A percentile compares a stretch with the other conserved stretches of the same genome.
phyloP scores from a whole-genome alignment of 495 filamentous ascomycete genomes.

The Penicillium canescens region DNA sequence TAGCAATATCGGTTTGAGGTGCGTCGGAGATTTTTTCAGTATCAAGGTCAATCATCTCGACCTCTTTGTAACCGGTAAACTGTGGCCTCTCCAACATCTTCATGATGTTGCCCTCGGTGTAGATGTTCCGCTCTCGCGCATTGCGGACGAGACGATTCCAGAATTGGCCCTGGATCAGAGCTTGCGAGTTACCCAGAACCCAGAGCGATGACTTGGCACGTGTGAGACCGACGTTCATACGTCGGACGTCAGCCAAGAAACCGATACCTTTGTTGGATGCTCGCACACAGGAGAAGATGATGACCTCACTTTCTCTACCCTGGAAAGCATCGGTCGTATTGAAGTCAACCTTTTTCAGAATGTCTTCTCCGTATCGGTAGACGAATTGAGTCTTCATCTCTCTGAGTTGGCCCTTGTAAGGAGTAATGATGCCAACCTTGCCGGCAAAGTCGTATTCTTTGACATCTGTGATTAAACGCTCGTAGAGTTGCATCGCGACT shows the following conservation, averaged over 20 bases:
- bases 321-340: conserved; percentile 99
- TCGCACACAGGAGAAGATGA: conserved; percentile 98
- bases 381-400: conserved; percentile 74
- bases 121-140: conserved; percentile 70
- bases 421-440: conserved; percentile 95
- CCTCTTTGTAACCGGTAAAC: conserved; percentile 44
- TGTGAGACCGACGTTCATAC: conserved; percentile 99
- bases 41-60: conserved; percentile 49
- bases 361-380: conserved; percentile 66
- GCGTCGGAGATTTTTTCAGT: not conserved
- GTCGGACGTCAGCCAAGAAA: conserved; percentile 95
- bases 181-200: conserved; percentile 88
- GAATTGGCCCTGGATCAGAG: conserved; percentile 82
- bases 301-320: conserved; percentile 93
- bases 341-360: conserved; percentile 83
- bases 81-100: conserved; percentile 51
- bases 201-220: conserved; percentile 94
- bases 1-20: too few species aligned
- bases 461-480: conserved; percentile 74
- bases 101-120: conserved; percentile 69
- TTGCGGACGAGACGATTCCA: conserved; percentile 85
- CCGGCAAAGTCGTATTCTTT: conserved; percentile 65
- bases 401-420: conserved; percentile 90
- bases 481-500: conserved; percentile 80
- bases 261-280: conserved; percentile 91